Conservation (phyloP, 495 filamentous ascomycete genomes). For the Staphylotrichum longicolle region DNA sequence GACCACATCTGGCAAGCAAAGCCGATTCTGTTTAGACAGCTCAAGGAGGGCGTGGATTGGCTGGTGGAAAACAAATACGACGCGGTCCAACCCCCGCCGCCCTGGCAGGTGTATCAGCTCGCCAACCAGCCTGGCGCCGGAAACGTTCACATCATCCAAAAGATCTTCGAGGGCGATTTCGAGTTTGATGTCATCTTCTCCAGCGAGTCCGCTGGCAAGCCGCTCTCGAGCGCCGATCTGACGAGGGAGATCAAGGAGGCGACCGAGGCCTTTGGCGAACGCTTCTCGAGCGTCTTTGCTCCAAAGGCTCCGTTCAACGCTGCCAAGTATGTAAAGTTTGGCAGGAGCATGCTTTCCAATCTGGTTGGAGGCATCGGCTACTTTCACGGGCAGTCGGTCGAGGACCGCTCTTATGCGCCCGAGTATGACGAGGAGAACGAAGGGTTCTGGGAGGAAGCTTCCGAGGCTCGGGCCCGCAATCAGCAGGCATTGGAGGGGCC, state of each 20-base stretch:
- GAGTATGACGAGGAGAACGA: conserved; percentile 97
- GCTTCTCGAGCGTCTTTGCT: conserved; percentile 69
- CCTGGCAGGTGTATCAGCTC: conserved; percentile 82
- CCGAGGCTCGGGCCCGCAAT: conserved; percentile 61
- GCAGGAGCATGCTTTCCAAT: conserved; percentile 89
- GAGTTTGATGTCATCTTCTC: conserved; percentile 94
- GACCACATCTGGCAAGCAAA: conserved; percentile 85
- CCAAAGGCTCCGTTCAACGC: conserved; percentile 74
- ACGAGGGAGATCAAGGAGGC: conserved; percentile 64
- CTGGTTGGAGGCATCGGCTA: conserved; percentile 92
- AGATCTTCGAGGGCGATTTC: conserved; percentile 85
- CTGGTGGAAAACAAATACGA: conserved; percentile 64
- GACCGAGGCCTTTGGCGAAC: conserved; percentile 65
- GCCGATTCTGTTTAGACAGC: conserved; percentile 68
- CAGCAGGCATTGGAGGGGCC: conserved; percentile 73
- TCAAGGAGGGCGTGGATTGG: conserved; percentile 73
- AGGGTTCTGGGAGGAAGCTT: conserved; percentile 93
- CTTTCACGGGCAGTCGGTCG: conserved; percentile 81
- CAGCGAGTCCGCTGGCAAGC: conserved; percentile 67
- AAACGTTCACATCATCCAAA: conserved; percentile 88
- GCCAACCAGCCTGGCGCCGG: conserved; percentile 64
- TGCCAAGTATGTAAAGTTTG: conserved; percentile 73
- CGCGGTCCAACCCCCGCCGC: conserved; percentile 71
- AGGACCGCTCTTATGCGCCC: conserved; percentile 83
- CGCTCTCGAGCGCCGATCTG: conserved; percentile 59